Evolutionary conservation across 441 rosid species (phyloP).

Genomic region (Adansonia madagascariensis): DNA sequence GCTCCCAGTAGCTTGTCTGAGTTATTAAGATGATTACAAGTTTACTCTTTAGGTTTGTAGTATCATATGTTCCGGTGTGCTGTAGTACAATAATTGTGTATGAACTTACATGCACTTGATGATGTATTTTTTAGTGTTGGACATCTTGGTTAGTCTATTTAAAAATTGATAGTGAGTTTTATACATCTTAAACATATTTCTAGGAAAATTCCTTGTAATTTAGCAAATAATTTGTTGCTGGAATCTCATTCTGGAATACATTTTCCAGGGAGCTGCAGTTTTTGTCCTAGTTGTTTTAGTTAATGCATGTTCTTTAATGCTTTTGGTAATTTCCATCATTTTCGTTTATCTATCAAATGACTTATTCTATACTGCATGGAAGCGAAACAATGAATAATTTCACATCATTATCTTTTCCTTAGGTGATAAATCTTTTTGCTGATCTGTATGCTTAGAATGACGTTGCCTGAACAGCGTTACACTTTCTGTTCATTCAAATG

Average conservation of each 20-base stretch:
- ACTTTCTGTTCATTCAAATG: neutral
- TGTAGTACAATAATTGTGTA: neutral
- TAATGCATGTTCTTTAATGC: neutral
- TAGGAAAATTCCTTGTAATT: neutral
- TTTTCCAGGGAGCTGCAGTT: neutral
- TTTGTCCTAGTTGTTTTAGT: neutral
- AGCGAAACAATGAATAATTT: neutral
- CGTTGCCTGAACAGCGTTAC: neutral
- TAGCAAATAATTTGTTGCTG: neutral
- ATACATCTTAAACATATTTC: neutral
- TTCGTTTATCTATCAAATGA: neutral
- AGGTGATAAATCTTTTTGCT: neutral
- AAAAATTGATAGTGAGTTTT: neutral
- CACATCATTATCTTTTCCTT: neutral
- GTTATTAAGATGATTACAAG: neutral
- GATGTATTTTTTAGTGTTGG: neutral
- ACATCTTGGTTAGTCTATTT: neutral
- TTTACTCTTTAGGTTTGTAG: neutral
- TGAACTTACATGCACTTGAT: neutral
- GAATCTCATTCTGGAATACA: neutral
- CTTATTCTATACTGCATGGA: neutral
- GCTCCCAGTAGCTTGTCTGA: neutral
- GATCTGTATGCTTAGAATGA: neutral
- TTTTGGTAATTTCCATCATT: slow-evolving; percentile 11
- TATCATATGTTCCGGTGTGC: neutral